Evolutionary conservation across 2,329 filamentous ascomycete species (phyloP).

Genomic region (Stenocarpella maydis): DNA sequence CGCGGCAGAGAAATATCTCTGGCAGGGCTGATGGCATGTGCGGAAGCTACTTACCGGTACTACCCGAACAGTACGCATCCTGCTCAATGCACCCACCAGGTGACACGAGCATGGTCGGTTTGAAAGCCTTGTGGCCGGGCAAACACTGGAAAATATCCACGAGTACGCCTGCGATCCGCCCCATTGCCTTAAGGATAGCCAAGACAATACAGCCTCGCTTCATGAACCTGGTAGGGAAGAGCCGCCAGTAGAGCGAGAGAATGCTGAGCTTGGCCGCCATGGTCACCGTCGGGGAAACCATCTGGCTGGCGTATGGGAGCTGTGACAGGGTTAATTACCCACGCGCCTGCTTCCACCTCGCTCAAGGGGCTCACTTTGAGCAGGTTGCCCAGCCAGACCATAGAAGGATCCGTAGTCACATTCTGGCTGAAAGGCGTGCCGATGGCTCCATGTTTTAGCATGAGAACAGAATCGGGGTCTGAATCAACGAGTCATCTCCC

Average conservation of each 20-base stretch:
- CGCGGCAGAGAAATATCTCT: neutral
- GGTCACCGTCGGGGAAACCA: slow-evolving; percentile 1
- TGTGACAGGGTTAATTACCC: neutral
- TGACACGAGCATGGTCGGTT: neutral
- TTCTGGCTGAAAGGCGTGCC: neutral
- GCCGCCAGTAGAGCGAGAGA: slow-evolving; percentile 19
- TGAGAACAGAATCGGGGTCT: neutral
- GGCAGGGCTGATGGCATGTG: neutral
- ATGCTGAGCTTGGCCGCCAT: slow-evolving; percentile 24
- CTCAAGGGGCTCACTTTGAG: neutral
- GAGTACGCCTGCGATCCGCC: slow-evolving; percentile 17
- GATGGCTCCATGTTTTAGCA: neutral
- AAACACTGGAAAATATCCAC: slow-evolving; percentile 22
- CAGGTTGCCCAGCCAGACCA: neutral
- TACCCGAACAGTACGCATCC: neutral
- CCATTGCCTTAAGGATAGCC: neutral
- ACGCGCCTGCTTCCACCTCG: neutral
- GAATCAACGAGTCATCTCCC: slow-evolving; percentile 15
- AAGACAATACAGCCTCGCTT: slow-evolving; percentile 24
- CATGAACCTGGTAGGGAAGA: slow-evolving; percentile 28
- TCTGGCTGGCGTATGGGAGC: slow-evolving; percentile 4
- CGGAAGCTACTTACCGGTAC: neutral
- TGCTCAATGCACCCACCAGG: neutral
- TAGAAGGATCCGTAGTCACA: neutral
- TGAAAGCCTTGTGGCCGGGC: neutral